Evolutionary conservation across 495 filamentous ascomycete species (phyloP).

Genomic region (Astrothelium macrocarpum): DNA sequence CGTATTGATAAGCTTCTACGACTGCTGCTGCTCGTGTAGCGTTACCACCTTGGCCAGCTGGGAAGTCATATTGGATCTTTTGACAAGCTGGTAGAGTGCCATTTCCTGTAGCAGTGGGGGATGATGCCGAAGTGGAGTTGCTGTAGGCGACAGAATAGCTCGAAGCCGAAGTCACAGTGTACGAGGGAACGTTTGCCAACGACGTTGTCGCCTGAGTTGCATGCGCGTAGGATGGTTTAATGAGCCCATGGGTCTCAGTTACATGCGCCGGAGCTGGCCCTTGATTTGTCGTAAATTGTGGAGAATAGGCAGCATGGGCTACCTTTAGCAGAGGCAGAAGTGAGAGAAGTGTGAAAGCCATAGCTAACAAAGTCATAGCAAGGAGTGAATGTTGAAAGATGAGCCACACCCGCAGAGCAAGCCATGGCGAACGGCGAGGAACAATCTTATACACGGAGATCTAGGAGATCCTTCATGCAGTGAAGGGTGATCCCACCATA

Average conservation of each 20-base stretch:
- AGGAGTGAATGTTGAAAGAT: background rate
- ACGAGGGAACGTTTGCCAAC: slow-evolving; percentile 9
- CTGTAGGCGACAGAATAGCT: slow-evolving; percentile 1
- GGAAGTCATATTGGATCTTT: slow-evolving; percentile 17
- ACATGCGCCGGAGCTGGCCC: background rate
- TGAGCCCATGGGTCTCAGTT: background rate
- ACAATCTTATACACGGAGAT: background rate
- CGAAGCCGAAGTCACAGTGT: slow-evolving; percentile 6
- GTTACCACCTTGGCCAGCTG: slow-evolving; percentile 14
- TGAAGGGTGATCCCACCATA: background rate
- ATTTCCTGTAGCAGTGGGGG: slow-evolving; percentile 6
- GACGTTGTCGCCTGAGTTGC: slow-evolving; percentile 7
- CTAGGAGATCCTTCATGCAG: background rate
- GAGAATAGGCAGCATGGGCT: background rate
- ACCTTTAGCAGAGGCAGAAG: background rate
- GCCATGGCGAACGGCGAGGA: background rate
- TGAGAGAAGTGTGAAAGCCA: background rate
- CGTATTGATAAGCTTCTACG: slow-evolving; percentile 12
- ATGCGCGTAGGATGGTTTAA: background rate
- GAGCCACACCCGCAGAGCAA: background rate
- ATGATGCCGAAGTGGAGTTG: slow-evolving; percentile 11
- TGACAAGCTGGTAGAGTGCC: slow-evolving; percentile 12
- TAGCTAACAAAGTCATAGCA: background rate
- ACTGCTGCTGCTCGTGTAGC: slow-evolving; percentile 13
- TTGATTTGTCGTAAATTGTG: background rate